Percentiles rank a stretch among this genome's conserved stretches.
Conservation (phyloP, 2,329 filamentous ascomycete genomes). For the Paraconiothyrium sp. region DNA sequence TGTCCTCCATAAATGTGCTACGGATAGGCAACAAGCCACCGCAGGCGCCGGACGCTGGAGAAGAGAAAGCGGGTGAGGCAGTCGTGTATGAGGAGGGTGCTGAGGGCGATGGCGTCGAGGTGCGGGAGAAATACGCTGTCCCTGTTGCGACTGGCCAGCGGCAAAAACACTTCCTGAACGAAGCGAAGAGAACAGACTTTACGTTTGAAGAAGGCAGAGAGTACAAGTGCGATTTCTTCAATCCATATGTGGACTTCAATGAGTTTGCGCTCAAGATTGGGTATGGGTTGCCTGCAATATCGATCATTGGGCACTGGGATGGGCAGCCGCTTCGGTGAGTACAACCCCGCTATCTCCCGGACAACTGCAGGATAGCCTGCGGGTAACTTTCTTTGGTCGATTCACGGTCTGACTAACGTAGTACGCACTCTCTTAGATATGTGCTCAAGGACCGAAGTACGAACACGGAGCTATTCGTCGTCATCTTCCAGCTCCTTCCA, state of each 20-base stretch:
- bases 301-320: slow-evolving; percentile 82
- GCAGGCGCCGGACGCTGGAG: slow-evolving; percentile 60
- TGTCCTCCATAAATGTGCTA: slow-evolving; percentile 82
- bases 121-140: slow-evolving; percentile 51
- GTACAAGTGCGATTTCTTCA: slow-evolving; percentile 81
- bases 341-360: slow-evolving; percentile 41
- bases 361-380: slow-evolving; percentile 31
- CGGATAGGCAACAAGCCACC: slow-evolving; percentile 65
- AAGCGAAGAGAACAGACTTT: slow-evolving; percentile 65
- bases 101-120: slow-evolving; percentile 54
- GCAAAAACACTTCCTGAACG: slow-evolving; percentile 69
- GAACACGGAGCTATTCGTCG: slow-evolving; percentile 78
- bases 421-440: slow-evolving; percentile 89
- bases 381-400: slow-evolving; percentile 27
- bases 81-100: slow-evolving; percentile 65
- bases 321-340: slow-evolving; percentile 76
- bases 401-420: slow-evolving; percentile 58
- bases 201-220: slow-evolving; percentile 69
- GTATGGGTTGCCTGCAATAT: slow-evolving; percentile 72
- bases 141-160: slow-evolving; percentile 57
- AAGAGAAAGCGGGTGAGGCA: slow-evolving; percentile 70
- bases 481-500: slow-evolving; percentile 80
- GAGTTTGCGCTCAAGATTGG: slow-evolving; percentile 70
- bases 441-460: slow-evolving; percentile 84
- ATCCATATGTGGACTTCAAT: slow-evolving; percentile 90